phyloP scores from a whole-genome alignment of 306 rosid species.

The Hippophae tibetana region DNA sequence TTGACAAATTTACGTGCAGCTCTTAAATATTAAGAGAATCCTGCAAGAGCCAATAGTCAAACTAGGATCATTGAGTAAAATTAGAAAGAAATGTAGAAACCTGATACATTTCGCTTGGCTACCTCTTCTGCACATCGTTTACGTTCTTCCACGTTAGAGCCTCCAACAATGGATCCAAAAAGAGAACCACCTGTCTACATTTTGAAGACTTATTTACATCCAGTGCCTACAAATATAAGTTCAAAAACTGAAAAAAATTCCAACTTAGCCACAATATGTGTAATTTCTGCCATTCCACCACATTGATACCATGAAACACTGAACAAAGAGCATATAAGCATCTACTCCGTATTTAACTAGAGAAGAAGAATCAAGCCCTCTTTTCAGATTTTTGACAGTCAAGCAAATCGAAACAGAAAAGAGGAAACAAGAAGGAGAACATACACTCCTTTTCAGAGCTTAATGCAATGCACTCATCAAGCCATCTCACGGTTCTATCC shows the following conservation, averaged over 20 bases:
- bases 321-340: neutral
- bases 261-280: neutral
- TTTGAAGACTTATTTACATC: slow-evolving; percentile 14
- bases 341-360: neutral
- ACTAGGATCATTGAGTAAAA: neutral
- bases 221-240: slow-evolving; percentile 5
- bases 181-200: slow-evolving; percentile 60
- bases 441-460: slow-evolving; percentile 33
- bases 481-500: slow-evolving; percentile 88
- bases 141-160: slow-evolving; percentile 62
- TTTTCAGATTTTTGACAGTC: neutral
- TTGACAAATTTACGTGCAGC: no score
- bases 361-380: neutral
- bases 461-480: slow-evolving; percentile 71
- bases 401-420: slow-evolving; percentile 5
- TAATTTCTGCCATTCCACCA: neutral
- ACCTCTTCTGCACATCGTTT: slow-evolving; percentile 76
- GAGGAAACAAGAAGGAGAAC: slow-evolving; percentile 1
- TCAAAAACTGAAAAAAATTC: slow-evolving; percentile 1
- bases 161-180: slow-evolving; percentile 94
- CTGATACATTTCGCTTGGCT: slow-evolving; percentile 66
- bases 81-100: slow-evolving; percentile 24
- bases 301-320: neutral
- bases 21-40: no score
- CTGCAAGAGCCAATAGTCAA: neutral